Base-by-base conservation (phyloP, 2,329 filamentous ascomycete genomes). In the Capronia americana region DNA sequence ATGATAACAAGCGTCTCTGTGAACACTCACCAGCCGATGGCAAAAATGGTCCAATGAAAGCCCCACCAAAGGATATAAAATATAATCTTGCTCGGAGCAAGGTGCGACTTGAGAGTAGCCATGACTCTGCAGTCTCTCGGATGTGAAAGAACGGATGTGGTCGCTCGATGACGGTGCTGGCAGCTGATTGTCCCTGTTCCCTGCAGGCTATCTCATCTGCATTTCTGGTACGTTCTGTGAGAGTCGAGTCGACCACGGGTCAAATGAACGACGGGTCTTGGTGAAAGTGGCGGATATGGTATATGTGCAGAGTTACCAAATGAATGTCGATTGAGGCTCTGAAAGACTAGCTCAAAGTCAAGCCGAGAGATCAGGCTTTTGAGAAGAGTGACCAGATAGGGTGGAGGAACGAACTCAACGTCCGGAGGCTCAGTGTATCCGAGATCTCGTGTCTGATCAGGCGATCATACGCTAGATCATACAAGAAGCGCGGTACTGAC, bases 11-110 rank as follows among this genome's bases (percentile, higher is more conserved):
- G n/a, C 24, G 63, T 55, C 28, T 17, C 17, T 51, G 30, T 46
- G 17, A 20, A 23, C 55, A 72, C 90, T 76, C 84, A 96, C 93
- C 93, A 97, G 85, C 93, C 93, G 74, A 88, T 86, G 50, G 86
- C 90, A 77, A 97, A 97, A n/a, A 96, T 77, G 26, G 84, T 89
- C 78, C 88, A 88, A 75, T 97, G 93, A 50, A 92, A 81, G 3
- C 84, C 85, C 88, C 92, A 94, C 77, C 96, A 97, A 58, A 95
- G 77, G 70, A 92, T 73, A 77, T 96, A 90, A 79, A 96, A 97
- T 56, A 90, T 66, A 64, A 96, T 77, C 78, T 96, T 96, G 61
- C 84, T 66, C 28, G 67, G 69, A 51, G 64, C 63, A 61, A 72
- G 70, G 61, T 72, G 70, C 17, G 70, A 70, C 46, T 69, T 67